phyloP scores from a whole-genome alignment of 116 monocot genomes.

The Dioscorea cayenensis region DNA sequence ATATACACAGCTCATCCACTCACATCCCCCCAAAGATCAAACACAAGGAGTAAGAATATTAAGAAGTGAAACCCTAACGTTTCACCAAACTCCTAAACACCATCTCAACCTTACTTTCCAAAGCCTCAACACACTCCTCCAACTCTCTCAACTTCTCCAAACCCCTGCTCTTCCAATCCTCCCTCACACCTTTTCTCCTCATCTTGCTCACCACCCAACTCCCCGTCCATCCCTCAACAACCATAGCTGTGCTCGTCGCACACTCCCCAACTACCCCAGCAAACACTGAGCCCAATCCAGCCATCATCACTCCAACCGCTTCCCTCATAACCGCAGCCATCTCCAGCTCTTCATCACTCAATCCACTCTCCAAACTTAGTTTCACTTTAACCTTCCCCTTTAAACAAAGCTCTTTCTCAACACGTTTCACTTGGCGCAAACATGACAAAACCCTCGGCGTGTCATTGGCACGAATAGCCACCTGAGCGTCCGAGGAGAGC shows the following conservation, averaged over 20 bases:
- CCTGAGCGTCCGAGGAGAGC: conserved; percentile 19
- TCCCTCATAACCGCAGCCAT: background rate
- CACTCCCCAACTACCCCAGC: too few relatives aligned
- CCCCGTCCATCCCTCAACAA: too few relatives aligned
- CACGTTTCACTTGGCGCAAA: conserved; percentile 14
- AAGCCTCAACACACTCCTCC: conserved; percentile 7
- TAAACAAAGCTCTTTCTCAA: conserved; percentile 21
- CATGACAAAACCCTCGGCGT: conserved; percentile 8
- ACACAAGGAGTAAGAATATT: conserved; percentile 18
- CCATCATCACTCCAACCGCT: background rate
- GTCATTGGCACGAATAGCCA: conserved; percentile 28
- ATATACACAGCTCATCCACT: too few relatives aligned
- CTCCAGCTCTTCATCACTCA: background rate
- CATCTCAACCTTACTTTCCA: conserved; percentile 18
- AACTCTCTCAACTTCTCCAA: background rate
- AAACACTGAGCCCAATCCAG: too few relatives aligned
- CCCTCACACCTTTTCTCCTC: background rate
- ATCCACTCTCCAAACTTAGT: too few relatives aligned
- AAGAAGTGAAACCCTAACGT: conserved; percentile 29
- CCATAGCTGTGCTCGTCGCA: too few relatives aligned
- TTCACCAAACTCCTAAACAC: conserved; percentile 20
- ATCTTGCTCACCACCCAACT: background rate
- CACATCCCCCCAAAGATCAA: background rate
- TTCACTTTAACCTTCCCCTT: too few relatives aligned
- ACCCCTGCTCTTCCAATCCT: too few relatives aligned